Evolutionary conservation across 2,329 filamentous ascomycete genomes (phyloP).

Genomic region (Diaporthe batatas): DNA sequence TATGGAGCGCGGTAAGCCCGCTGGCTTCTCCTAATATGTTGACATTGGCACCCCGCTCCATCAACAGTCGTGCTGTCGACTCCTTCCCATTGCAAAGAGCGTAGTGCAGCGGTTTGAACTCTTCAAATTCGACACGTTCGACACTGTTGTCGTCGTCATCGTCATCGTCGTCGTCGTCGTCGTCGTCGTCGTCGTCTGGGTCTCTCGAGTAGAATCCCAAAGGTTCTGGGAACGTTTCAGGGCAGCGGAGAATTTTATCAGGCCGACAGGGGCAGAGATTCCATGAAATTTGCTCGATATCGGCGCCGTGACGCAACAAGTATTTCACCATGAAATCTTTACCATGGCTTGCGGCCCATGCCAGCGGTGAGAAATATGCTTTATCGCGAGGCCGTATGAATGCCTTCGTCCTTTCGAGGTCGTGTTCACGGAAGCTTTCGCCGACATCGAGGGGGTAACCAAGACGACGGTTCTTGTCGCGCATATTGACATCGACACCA

Average conservation of each 20-base stretch:
- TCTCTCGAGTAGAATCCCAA: too few relatives aligned
- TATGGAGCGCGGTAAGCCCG: background rate
- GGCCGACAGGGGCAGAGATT: background rate
- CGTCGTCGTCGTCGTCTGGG: too few relatives aligned
- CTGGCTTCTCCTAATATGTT: rapidly evolving
- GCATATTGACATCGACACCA: background rate
- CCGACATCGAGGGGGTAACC: too few relatives aligned
- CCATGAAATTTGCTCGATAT: background rate
- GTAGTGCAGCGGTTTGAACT: background rate
- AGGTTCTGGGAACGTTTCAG: too few relatives aligned
- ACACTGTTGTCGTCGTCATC: too few relatives aligned
- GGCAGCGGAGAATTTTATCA: background rate
- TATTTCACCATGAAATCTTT: background rate
- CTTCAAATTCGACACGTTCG: too few relatives aligned
- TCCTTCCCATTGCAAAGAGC: background rate
- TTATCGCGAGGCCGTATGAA: background rate
- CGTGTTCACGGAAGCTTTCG: too few relatives aligned
- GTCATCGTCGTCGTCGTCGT: too few relatives aligned
- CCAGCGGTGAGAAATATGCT: background rate
- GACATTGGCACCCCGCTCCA: background rate
- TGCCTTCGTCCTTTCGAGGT: background rate
- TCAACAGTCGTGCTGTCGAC: background rate
- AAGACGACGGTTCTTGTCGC: too few relatives aligned
- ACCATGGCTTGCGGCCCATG: background rate
- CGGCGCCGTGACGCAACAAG: background rate